phyloP scores from a whole-genome alignment of 768 basidiomycete genomes.

The Auriscalpium microsporum region DNA sequence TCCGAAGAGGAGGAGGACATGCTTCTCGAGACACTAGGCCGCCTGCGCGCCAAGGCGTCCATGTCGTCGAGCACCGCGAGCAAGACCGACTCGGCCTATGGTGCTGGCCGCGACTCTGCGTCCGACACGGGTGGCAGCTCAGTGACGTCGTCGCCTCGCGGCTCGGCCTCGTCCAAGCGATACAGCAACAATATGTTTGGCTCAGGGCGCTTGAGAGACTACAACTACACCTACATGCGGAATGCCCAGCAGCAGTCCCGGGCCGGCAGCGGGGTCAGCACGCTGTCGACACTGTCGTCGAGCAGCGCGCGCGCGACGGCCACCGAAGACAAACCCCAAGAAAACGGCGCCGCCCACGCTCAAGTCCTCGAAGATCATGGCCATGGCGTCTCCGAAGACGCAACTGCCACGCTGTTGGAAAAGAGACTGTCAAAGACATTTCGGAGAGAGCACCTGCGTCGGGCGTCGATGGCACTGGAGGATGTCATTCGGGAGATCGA shows the following conservation, averaged over 20 bases:
- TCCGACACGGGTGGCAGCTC: conserved; percentile 30
- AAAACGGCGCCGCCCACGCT: conserved; percentile 2
- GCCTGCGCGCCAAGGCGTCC: conserved; percentile 33
- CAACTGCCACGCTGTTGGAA: conserved; percentile 27
- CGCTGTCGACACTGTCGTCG: conserved; percentile 7
- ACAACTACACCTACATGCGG: conserved; percentile 56
- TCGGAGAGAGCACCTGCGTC: conserved; percentile 42
- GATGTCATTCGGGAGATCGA: conserved; percentile 73
- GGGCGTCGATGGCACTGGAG: conserved; percentile 68
- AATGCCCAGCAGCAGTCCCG: conserved; percentile 28
- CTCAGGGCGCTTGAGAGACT: conserved; percentile 71
- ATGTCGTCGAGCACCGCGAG: conserved; percentile 16
- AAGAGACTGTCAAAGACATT: conserved; percentile 41
- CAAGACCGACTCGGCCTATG: conserved; percentile 9
- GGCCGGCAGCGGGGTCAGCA: conserved; percentile 31
- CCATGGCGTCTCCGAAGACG: conserved; percentile 2
- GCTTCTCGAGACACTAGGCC: conserved; percentile 65
- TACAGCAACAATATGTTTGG: conserved; percentile 85
- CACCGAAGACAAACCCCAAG: conserved; percentile 5
- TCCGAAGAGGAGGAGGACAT: conserved; percentile 81
- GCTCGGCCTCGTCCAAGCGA: conserved; percentile 44
- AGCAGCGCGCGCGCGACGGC: conserved; percentile 1
- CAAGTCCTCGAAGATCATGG: conserved; percentile 1
- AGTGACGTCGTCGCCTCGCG: conserved; percentile 30
- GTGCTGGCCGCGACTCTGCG: conserved; percentile 7